Conservation (phyloP, 176 grass and related monocot species). For the Carex cristatella region DNA sequence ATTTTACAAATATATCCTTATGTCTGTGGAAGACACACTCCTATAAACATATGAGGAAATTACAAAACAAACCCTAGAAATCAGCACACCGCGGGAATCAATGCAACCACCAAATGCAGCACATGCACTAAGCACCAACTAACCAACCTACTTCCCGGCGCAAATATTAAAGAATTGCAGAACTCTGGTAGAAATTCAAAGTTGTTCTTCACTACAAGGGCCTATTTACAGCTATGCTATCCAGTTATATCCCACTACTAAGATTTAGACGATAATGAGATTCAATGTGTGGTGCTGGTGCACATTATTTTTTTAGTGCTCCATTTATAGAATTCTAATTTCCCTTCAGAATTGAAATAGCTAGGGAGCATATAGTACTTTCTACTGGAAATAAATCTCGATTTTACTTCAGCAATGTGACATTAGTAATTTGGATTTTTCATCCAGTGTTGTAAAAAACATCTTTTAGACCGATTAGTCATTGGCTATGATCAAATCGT, state of each 20-base stretch:
- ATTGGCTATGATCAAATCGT: too few species aligned
- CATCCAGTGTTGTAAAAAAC: too few species aligned
- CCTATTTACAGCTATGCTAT: not conserved
- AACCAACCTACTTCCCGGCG: constrained; percentile 16
- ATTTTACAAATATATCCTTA: too few species aligned
- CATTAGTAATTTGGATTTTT: not conserved
- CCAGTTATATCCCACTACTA: not conserved
- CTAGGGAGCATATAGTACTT: not conserved
- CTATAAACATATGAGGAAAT: not conserved
- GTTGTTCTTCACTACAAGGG: not conserved
- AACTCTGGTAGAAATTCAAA: constrained; percentile 7
- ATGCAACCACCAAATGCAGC: constrained; percentile 29
- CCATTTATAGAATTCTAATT: not conserved
- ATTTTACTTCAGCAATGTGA: not conserved
- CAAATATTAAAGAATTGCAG: constrained; percentile 1
- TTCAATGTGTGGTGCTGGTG: not conserved
- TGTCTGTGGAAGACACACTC: too few species aligned
- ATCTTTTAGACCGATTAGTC: too few species aligned
- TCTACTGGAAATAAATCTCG: not conserved
- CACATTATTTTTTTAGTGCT: not conserved
- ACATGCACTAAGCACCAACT: constrained; percentile 23
- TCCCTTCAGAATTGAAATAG: not conserved
- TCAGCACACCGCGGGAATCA: constrained; percentile 23
- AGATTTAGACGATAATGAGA: not conserved
- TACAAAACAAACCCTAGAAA: constrained; percentile 10